Conservation (phyloP, 768 basidiomycete species). For the Pholiota microspora region DNA sequence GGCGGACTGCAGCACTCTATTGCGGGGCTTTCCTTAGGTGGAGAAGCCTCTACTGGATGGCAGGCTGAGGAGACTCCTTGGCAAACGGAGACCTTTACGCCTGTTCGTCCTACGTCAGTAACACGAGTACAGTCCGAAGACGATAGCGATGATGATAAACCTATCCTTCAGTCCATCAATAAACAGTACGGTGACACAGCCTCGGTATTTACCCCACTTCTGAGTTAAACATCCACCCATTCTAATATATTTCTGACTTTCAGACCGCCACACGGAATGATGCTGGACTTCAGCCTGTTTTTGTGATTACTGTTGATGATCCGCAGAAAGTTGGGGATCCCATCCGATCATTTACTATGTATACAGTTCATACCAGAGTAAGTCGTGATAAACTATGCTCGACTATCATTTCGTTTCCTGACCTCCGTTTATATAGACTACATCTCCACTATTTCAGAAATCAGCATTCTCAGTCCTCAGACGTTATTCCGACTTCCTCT, state of each 20-base stretch:
- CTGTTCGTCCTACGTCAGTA: conserved; percentile 1
- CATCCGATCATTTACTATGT: conserved; percentile 91
- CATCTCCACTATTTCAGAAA: conserved; percentile 80
- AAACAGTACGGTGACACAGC: conserved; percentile 26
- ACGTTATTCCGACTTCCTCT: conserved; percentile 97
- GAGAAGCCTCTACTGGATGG: conserved; percentile 45
- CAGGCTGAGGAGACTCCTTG: conserved; percentile 41
- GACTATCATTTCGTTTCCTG: neutral
- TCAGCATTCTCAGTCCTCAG: conserved; percentile 89
- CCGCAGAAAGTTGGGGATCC: conserved; percentile 98
- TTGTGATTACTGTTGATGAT: conserved; percentile 90
- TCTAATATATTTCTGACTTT: neutral
- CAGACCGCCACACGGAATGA: conserved; percentile 29
- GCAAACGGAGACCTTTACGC: conserved; percentile 30
- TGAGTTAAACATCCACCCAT: neutral
- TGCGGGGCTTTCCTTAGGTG: conserved; percentile 36
- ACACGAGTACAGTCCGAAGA: conserved; percentile 37
- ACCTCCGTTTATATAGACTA: conserved; percentile 51
- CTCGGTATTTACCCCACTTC: conserved; percentile 22
- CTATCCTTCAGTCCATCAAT: conserved; percentile 50
- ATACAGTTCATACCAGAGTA: conserved; percentile 91
- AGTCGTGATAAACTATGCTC: conserved; percentile 18
- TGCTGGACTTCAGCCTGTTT: conserved; percentile 63
- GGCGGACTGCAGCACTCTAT: conserved; percentile 31
- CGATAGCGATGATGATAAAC: conserved; percentile 68